These are phyloP conservation scores for Boletus insuetus DNA, from an alignment of 768 basidiomycete species.

Conservation along the genomic window DNA sequence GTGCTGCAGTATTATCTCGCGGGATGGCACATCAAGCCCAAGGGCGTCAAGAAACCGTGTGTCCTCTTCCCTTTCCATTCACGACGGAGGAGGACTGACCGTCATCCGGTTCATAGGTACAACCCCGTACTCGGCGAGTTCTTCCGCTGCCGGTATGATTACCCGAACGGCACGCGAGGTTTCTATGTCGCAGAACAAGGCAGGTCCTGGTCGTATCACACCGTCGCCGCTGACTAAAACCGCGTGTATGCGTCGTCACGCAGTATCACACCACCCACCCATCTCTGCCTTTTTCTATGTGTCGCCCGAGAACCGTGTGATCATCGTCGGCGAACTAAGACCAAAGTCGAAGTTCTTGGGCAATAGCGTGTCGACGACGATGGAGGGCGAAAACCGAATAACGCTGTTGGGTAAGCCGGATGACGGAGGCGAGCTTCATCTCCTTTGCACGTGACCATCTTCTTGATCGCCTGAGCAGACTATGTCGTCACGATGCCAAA, in stretches of 20 bases:
- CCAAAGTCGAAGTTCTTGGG: slow-evolving; percentile 97
- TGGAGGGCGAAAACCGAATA: slow-evolving; percentile 95
- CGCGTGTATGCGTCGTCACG: neutral
- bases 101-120: slow-evolving; percentile 52
- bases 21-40: slow-evolving; percentile 99
- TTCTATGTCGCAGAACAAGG: slow-evolving; percentile 98
- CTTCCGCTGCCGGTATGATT: slow-evolving; percentile 94
- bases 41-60: slow-evolving; percentile 98
- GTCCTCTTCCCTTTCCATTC: slow-evolving; percentile 27
- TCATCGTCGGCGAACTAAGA: slow-evolving; percentile 87
- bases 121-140: slow-evolving; percentile 98
- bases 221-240: slow-evolving; percentile 2
- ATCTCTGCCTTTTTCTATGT: slow-evolving; percentile 95
- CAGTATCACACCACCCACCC: slow-evolving; percentile 94
- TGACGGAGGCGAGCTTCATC: slow-evolving; percentile 69
- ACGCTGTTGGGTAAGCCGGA: slow-evolving; percentile 77
- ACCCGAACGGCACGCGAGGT: slow-evolving; percentile 86
- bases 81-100: neutral
- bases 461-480: slow-evolving; percentile 41
- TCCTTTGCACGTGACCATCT: neutral
- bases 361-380: slow-evolving; percentile 92
- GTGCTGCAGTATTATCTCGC: slow-evolving; percentile 94
- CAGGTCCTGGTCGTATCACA: slow-evolving; percentile 23
- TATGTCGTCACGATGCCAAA: slow-evolving; percentile 96
- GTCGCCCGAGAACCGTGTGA: slow-evolving; percentile 84